Evolutionary conservation across 306 rosid species (phyloP), one percentile per base, ranked within the genome.

Genomic region (Abrus pulchellus): DNA sequence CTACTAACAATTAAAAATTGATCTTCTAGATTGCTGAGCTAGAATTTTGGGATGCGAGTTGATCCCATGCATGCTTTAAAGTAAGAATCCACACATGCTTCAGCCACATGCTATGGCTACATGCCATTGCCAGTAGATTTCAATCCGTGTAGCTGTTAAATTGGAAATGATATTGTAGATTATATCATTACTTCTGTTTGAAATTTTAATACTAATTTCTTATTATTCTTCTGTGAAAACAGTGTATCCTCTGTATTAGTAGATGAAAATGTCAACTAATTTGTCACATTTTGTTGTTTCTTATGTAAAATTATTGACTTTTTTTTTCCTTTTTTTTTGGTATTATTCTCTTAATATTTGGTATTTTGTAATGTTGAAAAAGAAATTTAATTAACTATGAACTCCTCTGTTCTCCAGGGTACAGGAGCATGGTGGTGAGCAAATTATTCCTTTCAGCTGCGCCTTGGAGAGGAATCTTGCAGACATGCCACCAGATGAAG

Each of bases 401-500:
- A 13, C 52, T 50, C 74, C 68, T 82, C 63, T 68, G 41, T 76
- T 78, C 77, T 73, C 44, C 88, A 95, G 99, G 99, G 98, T 95
- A 69, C 99, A 95, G 90, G 99, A 93, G 87, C 98, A 95, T 52
- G 99, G 99, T 45, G 97, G 92, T 66, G 98, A 89, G 66, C 85
- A 73, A 7, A 92, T 95, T 74, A 91, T 95, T 85, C 99, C 99
- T 79, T 93, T 95, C 84, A 95, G 99, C 77, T 86, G 97, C 67
- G 94, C 36, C 64, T 90, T 95, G 49, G 99, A 95, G 82, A 95
- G 89, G 87, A 92, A 84, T 81, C 97, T 95, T 60, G 86, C 97
- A 14, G 99, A 95, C 78, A 72, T 90, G 90, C 90, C 93, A 43
- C 86, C 90, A 41, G 96, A 89, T 74, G 98, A 92, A 79, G 97